Evolutionary conservation across 345 rosid genomes (phyloP), one percentile per base, ranked within the genome.

Genomic region (Camelina laxa): DNA sequence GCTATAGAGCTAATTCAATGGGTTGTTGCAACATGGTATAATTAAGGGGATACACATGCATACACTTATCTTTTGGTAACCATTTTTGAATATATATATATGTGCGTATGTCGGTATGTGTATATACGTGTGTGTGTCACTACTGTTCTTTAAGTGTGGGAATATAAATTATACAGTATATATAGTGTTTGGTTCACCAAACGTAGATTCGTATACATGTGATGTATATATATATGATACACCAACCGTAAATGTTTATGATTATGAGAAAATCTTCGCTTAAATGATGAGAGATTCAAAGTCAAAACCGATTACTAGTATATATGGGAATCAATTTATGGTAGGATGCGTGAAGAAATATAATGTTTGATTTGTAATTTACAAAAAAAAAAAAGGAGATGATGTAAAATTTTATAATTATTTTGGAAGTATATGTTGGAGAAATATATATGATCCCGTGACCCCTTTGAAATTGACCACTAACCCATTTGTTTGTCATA

Each of bases 381-480:
- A 20, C 13, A 11, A 19, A 22, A 4, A 20, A 1, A 53, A 47
- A 41, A n/a, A n/a, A n/a, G n/a, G n/a, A n/a, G n/a, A 14, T 20
- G 30, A 51, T 51, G n/a, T 11, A 4, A 17, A 17, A 57, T 3
- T 60, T 19, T 27, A 30, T 51, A 51, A 33, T 6, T 66, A 24
- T 33, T 59, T 76, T 77, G 80, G 76, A 70, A 57, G 61, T 65
- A 77, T 70, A 51, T 48, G 72, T 55, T 47, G 10, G 48, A 20
- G 54, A 64, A 64, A 48, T 27, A 57, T 47, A 58, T 27, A 57
- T 47, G 72, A 77, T 57, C 80, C 80, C 80, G 80, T 77, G 80
- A 77, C 36, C 39, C 60, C 50, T 56, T 47, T 21, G 38, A 70
- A 63, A 70, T 63, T 64, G 80, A 76, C 80, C 53, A 35, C 60